phyloP scores from a whole-genome alignment of 2,329 filamentous ascomycete species.

The Colletotrichum eleusines region DNA sequence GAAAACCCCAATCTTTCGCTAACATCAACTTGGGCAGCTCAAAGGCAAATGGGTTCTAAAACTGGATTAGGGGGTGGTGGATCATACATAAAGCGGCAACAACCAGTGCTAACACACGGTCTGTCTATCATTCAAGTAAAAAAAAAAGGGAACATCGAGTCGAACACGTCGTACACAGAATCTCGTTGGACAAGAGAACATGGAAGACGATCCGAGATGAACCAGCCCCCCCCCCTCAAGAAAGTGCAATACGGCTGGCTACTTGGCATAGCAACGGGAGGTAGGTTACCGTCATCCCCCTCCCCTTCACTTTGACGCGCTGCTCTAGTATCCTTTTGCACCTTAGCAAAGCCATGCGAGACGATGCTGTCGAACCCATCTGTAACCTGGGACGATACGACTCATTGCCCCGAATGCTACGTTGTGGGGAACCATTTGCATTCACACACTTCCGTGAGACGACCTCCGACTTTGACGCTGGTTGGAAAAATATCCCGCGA shows the following conservation, averaged over 20 bases:
- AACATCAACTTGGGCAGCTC: background rate
- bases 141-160: too few species aligned
- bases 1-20: background rate
- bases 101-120: background rate
- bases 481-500: background rate
- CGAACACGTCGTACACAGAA: background rate
- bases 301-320: background rate
- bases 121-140: background rate
- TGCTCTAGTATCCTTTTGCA: background rate
- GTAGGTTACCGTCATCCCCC: background rate
- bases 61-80: slow-evolving; percentile 7
- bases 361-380: background rate
- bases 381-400: background rate
- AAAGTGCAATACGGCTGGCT: too few species aligned
- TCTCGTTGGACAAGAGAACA: background rate
- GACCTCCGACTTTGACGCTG: background rate
- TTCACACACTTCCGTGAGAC: too few species aligned
- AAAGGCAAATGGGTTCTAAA: slow-evolving; percentile 35
- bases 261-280: background rate
- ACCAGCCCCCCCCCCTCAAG: background rate
- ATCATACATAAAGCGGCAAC: too few species aligned
- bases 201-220: too few species aligned
- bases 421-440: background rate
- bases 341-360: background rate
- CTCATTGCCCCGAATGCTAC: too few species aligned